Evolutionary conservation across 192 early-diverging fungal species (phyloP).

Genomic region (Coemansia sp.): DNA sequence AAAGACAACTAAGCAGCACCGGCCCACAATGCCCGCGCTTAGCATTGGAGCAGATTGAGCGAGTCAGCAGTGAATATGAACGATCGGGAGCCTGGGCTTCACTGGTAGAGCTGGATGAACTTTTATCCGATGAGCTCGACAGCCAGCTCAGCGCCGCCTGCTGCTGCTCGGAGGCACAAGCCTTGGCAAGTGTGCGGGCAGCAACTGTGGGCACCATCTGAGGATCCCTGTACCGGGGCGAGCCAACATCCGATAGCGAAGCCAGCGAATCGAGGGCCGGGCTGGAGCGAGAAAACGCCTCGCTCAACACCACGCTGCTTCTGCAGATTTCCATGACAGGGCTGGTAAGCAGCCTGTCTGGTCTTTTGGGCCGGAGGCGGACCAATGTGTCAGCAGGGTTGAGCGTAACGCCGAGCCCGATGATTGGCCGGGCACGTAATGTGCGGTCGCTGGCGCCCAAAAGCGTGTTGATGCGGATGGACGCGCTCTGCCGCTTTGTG

Average conservation of each 20-base stretch:
- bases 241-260: conserved; percentile 8
- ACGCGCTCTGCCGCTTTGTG: conserved; percentile 8
- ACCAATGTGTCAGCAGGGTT: conserved; percentile 45
- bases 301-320: conserved; percentile 8
- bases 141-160: neutral
- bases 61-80: neutral
- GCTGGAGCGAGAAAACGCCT: conserved; percentile 7
- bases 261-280: conserved; percentile 13
- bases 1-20: conserved; percentile 14
- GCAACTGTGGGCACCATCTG: neutral
- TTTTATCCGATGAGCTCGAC: neutral
- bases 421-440: conserved; percentile 28
- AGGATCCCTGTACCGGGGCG: conserved; percentile 16
- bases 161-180: neutral
- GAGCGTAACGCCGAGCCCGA: conserved; percentile 42
- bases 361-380: conserved; percentile 20
- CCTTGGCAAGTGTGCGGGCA: neutral
- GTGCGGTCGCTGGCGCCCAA: conserved; percentile 4
- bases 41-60: too few species aligned
- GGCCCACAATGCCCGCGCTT: neutral
- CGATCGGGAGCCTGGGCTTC: neutral
- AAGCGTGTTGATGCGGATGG: conserved; percentile 22
- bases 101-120: neutral
- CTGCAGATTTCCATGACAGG: neutral
- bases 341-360: conserved; percentile 1